Percentiles rank a stretch among this genome's conserved stretches.
Conservation (phyloP, 1,139 yeast genomes). For the Blastobotrys ciferrii region DNA sequence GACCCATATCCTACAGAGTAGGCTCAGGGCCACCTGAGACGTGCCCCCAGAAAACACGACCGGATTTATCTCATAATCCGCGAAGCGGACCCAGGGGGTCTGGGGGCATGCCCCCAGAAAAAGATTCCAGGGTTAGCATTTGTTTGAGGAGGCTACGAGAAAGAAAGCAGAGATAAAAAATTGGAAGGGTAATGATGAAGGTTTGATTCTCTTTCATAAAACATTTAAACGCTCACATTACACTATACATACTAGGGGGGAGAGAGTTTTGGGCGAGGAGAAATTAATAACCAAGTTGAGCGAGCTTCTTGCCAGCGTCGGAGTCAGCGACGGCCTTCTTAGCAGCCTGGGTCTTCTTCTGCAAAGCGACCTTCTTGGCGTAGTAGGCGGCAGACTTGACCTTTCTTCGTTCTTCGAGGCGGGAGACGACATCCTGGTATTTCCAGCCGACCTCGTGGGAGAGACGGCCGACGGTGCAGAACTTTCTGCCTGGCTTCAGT, state of each 20-base stretch:
- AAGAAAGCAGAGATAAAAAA: too few species aligned
- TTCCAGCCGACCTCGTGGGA: constrained; percentile 99
- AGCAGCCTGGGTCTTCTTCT: constrained; percentile 88
- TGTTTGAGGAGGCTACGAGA: too few species aligned
- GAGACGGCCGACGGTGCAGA: constrained; percentile 97
- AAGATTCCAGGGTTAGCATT: too few species aligned
- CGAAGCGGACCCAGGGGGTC: too few species aligned
- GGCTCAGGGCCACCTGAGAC: too few species aligned
- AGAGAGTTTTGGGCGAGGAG: too few species aligned
- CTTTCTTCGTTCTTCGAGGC: constrained; percentile 99
- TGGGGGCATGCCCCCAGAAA: too few species aligned
- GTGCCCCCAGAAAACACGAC: too few species aligned
- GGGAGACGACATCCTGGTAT: constrained; percentile 96
- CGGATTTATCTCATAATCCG: too few species aligned
- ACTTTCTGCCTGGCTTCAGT: constrained; percentile 99
- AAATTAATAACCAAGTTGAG: constrained; percentile 71
- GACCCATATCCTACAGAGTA: too few species aligned
- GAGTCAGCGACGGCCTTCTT: constrained; percentile 72
- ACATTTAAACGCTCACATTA: constrained; percentile 5
- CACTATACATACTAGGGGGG: constrained; percentile 1
- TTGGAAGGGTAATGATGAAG: too few species aligned
- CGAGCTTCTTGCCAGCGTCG: constrained; percentile 71
- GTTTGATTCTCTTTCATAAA: neutral
- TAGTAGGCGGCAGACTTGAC: constrained; percentile 98
- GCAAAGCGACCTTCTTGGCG: constrained; percentile 96